Evolutionary conservation across 331 rosid species (phyloP).

Genomic region (Pyracantha coccinea): DNA sequence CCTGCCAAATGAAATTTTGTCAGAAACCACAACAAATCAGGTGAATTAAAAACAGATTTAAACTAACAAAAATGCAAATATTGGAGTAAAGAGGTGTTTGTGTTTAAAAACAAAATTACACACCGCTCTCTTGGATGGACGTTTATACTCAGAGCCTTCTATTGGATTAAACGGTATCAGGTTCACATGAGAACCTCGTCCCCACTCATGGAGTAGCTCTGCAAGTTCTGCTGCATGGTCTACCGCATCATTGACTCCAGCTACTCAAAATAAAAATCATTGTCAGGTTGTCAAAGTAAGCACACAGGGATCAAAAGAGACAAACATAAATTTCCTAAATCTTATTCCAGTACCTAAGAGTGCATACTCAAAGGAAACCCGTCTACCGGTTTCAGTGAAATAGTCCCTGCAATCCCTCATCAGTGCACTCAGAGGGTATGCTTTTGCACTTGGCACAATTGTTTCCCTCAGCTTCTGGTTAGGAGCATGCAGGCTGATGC

Average conservation of each 20-base stretch:
- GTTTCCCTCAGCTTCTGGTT: constrained; percentile 92
- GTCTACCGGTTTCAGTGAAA: constrained; percentile 60
- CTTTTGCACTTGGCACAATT: constrained; percentile 93
- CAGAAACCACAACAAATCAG: neutral
- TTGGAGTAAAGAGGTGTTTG: neutral
- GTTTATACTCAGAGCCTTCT: constrained; percentile 77
- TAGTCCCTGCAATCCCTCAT: constrained; percentile 83
- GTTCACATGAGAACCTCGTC: constrained; percentile 72
- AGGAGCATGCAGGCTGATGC: constrained; percentile 87
- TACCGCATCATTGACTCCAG: constrained; percentile 85
- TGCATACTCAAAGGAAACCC: constrained; percentile 90
- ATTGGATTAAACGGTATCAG: constrained; percentile 95
- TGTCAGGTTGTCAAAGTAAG: neutral
- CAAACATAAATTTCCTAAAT: neutral
- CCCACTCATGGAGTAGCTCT: constrained; percentile 60
- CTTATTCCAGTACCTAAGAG: constrained; percentile 64
- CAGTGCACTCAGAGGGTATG: constrained; percentile 80
- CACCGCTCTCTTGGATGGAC: constrained; percentile 85
- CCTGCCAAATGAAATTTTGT: constrained; percentile 32
- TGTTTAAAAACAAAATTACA: constrained; percentile 9
- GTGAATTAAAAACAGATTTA: neutral
- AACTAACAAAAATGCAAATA: neutral
- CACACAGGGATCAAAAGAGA: neutral
- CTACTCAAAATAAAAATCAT: constrained; percentile 33
- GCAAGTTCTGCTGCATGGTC: constrained; percentile 83